These are phyloP conservation scores for Takashimella tepidaria DNA, from an alignment of 1,284 basidiomycete genomes.

Conservation along the genomic window DNA sequence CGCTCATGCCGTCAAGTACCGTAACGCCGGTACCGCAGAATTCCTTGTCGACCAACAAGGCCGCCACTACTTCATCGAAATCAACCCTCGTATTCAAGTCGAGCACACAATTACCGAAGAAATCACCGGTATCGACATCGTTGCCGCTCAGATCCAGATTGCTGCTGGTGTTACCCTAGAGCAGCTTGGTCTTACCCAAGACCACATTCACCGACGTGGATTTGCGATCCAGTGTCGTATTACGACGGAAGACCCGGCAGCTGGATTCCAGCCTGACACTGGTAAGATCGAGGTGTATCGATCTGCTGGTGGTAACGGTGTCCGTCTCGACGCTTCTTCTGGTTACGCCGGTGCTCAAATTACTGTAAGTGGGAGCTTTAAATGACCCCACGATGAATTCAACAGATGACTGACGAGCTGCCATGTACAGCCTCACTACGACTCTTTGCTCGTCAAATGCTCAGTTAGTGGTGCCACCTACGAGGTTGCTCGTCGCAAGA, in stretches of 20 bases:
- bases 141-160: constrained; percentile 97
- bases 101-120: constrained; percentile 99
- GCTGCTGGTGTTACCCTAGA: constrained; percentile 93
- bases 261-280: constrained; percentile 94
- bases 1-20: constrained; percentile 84
- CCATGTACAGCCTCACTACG: constrained; percentile 77
- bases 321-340: constrained; percentile 93
- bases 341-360: constrained; percentile 99
- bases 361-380: constrained; percentile 59
- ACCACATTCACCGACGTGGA: constrained; percentile 91
- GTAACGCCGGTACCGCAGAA: constrained; percentile 95
- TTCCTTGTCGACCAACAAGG: constrained; percentile 94
- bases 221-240: constrained; percentile 99
- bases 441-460: constrained; percentile 95
- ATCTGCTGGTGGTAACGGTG: constrained; percentile 96
- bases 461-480: constrained; percentile 95
- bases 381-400: too few species aligned
- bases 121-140: constrained; percentile 97
- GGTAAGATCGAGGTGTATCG: constrained; percentile 99
- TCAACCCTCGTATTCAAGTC: constrained; percentile 96
- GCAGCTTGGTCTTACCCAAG: constrained; percentile 94
- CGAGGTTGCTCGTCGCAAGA: constrained; percentile 96
- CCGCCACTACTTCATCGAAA: constrained; percentile 98
- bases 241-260: constrained; percentile 94
- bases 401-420: neutral